A percentile compares a stretch with the other conserved stretches of the same genome.
These are phyloP conservation scores for Spinellus fusiger DNA, from an alignment of 192 early-diverging fungal genomes.

Conservation along the genomic window DNA sequence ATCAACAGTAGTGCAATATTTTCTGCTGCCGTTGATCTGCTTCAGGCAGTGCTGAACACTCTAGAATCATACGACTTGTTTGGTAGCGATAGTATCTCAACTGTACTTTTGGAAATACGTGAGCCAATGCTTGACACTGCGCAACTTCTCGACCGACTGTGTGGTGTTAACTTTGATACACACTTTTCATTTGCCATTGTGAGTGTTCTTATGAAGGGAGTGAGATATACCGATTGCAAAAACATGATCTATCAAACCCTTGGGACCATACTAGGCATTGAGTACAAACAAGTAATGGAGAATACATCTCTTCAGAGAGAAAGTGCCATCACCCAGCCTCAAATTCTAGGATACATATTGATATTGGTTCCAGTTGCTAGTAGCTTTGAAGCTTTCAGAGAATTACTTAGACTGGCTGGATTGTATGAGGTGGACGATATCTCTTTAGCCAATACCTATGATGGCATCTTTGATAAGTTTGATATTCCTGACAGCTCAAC, in stretches of 20 bases:
- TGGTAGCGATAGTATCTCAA: slow-evolving; percentile 54
- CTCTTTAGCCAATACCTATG: slow-evolving; percentile 41
- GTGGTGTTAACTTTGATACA: slow-evolving; percentile 73
- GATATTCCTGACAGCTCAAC: slow-evolving; percentile 60
- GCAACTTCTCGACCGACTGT: slow-evolving; percentile 57
- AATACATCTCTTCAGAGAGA: slow-evolving; percentile 15
- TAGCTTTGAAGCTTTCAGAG: slow-evolving; percentile 53
- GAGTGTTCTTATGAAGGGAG: slow-evolving; percentile 73
- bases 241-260: slow-evolving; percentile 61
- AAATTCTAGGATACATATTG: slow-evolving; percentile 69
- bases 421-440: slow-evolving; percentile 38
- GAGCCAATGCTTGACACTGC: slow-evolving; percentile 63
- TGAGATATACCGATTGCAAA: slow-evolving; percentile 69
- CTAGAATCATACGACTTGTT: slow-evolving; percentile 66
- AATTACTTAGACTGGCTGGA: slow-evolving; percentile 42
- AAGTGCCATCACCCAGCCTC: slow-evolving; percentile 32
- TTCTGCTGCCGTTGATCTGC: slow-evolving; percentile 55
- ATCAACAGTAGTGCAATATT: slow-evolving; percentile 76
- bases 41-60: slow-evolving; percentile 65
- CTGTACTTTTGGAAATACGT: slow-evolving; percentile 61
- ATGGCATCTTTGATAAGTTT: slow-evolving; percentile 58
- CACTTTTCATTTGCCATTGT: slow-evolving; percentile 84
- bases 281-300: slow-evolving; percentile 39
- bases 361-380: slow-evolving; percentile 68
- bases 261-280: slow-evolving; percentile 61